phyloP scores from a whole-genome alignment of 306 rosid species.

The Prosopis cineraria region DNA sequence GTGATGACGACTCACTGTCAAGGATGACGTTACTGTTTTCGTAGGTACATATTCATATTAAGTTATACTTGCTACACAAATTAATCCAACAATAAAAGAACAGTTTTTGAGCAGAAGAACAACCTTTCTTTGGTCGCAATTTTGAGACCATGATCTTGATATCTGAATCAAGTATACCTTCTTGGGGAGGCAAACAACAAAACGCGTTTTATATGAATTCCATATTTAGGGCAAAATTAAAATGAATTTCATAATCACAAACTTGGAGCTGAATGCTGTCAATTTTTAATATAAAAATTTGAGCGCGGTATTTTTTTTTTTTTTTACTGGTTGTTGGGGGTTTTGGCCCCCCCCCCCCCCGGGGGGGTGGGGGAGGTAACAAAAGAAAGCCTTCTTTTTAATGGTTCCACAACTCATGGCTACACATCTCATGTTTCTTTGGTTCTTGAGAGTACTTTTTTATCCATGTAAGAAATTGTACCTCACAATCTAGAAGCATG shows the following conservation, averaged over 20 bases:
- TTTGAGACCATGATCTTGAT: background rate
- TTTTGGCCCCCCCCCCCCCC: too few relatives aligned
- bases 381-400: background rate
- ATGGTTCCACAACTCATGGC: background rate
- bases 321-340: too few relatives aligned
- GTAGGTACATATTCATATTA: background rate
- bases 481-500: background rate
- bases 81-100: too few relatives aligned
- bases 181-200: background rate
- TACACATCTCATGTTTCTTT: background rate
- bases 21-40: slow-evolving; percentile 47
- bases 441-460: background rate
- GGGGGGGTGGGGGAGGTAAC: too few relatives aligned
- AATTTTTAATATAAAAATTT: too few relatives aligned
- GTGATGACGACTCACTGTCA: slow-evolving; percentile 25
- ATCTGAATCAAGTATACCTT: background rate
- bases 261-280: too few relatives aligned
- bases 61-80: background rate
- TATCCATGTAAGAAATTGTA: background rate
- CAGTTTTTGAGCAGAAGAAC: background rate
- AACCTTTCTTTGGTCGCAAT: too few relatives aligned
- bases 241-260: background rate
- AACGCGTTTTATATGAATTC: background rate
- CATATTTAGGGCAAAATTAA: background rate
- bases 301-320: too few relatives aligned